Evolutionary conservation across 305 asterid genomes (phyloP), one percentile per base, ranked within the genome.

Genomic region (Plantago lanceolata): DNA sequence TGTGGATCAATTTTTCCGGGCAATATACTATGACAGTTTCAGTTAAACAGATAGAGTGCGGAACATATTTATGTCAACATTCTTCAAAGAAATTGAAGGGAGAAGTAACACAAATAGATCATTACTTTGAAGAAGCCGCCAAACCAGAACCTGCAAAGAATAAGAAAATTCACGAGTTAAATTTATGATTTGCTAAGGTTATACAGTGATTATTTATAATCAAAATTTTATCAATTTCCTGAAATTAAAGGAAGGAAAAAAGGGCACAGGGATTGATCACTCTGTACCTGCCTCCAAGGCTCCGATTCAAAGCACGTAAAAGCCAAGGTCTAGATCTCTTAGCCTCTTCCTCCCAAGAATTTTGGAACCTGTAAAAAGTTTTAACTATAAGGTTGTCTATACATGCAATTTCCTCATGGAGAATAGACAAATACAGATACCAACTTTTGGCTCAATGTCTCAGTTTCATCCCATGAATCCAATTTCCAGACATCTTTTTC

Each of bases 401-500:
- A 52, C 55, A 59, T 37, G 26, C 52, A 21, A 56, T 40, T 65
- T 57, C 28, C 28, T 24, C 29, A 64, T 33, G 67, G 50, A 75
- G 48, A 72, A 48, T 21, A 31, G 33, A 61, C 61, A 64, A 69
- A 44, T 65, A 64, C 35, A 63, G 82, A 62, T 52, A 87, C 95
- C 59, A 58, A 93, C 99, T 75, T 82, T 78, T 62, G 74, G 71
- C 82, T 84, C 70, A 93, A 80, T 69, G 90, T 83, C 74, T 89
- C 94, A 0, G 94, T 80, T 75, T 58, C 81, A 79, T 93, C 99
- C 99, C 97, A 87, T 2, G 81, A 71, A 69, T 93, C 99, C 79
- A 93, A 82, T 76, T 79, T 81, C 99, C 97, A 93, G 28, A 89
- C 85, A 71, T 89, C 96, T 77, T 84, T 87, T 61, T 85, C 97